These are phyloP conservation scores for Penicillium sp. DNA, from an alignment of 2,329 filamentous ascomycete species.

Conservation along the genomic window DNA sequence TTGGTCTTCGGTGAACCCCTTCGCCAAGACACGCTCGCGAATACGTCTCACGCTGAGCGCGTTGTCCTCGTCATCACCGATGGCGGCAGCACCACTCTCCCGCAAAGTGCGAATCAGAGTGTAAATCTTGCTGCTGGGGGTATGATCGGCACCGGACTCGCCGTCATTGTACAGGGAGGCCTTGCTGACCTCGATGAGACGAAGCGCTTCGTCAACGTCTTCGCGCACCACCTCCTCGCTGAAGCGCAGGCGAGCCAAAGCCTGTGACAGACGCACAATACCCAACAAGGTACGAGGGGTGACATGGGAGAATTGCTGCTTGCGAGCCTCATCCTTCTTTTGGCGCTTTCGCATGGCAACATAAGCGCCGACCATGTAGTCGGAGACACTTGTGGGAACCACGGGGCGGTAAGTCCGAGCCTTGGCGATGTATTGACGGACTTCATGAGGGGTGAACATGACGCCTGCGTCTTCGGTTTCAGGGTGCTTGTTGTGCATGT, in stretches of 20 bases:
- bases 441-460: constrained; percentile 88
- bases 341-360: constrained; percentile 90
- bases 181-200: constrained; percentile 88
- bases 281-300: constrained; percentile 90
- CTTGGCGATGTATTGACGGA: constrained; percentile 91
- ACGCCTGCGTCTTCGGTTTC: constrained; percentile 62
- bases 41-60: constrained; percentile 86
- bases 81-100: constrained; percentile 73
- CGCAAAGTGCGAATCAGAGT: constrained; percentile 85
- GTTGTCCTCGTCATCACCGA: constrained; percentile 64
- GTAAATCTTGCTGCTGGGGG: constrained; percentile 84
- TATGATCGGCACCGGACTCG: constrained; percentile 60
- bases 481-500: constrained; percentile 93
- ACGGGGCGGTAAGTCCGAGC: constrained; percentile 83
- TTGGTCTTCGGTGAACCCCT: constrained; percentile 94
- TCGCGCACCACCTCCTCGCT: constrained; percentile 76
- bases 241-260: constrained; percentile 86
- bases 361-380: constrained; percentile 96
- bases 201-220: constrained; percentile 90
- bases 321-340: constrained; percentile 81
- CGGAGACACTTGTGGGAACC: constrained; percentile 77
- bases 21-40: constrained; percentile 84
- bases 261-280: constrained; percentile 87
- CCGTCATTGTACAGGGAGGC: constrained; percentile 75
- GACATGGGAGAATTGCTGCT: constrained; percentile 89